Percentiles rank a stretch among this genome's conserved stretches.
Conservation (phyloP, 176 grass and related monocot species). For the Carex myosuroides region DNA sequence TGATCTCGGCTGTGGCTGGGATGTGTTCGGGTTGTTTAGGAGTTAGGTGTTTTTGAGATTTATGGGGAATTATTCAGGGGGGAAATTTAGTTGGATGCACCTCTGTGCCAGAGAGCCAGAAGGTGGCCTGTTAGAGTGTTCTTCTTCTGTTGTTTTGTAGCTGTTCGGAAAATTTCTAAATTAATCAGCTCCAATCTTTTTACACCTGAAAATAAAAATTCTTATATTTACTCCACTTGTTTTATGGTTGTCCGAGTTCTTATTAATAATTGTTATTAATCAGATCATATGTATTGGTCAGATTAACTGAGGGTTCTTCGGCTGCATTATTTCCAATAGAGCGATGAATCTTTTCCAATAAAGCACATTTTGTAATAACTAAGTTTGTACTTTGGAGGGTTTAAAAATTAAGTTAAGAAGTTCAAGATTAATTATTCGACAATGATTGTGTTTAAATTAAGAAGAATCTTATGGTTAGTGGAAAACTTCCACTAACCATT, state of each 20-base stretch:
- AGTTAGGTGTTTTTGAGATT: slow-evolving; percentile 4
- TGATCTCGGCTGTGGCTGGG: not conserved
- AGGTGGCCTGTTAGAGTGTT: not conserved
- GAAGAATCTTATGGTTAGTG: too few species aligned
- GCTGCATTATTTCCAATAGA: not conserved
- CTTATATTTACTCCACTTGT: not conserved
- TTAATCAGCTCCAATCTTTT: slow-evolving; percentile 4
- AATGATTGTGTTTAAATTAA: too few species aligned
- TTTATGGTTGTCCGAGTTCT: not conserved
- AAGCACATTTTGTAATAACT: too few species aligned
- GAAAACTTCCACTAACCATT: too few species aligned
- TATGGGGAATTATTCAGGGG: not conserved
- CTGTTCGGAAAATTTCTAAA: slow-evolving; percentile 8
- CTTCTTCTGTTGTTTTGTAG: slow-evolving; percentile 4
- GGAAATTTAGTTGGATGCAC: not conserved
- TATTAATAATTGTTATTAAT: not conserved
- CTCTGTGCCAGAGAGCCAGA: not conserved
- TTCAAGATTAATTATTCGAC: too few species aligned
- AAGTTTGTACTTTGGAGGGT: too few species aligned
- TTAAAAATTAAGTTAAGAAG: too few species aligned
- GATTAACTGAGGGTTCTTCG: not conserved
- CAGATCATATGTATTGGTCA: not conserved
- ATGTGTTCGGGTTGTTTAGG: slow-evolving; percentile 4
- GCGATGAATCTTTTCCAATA: too few species aligned
- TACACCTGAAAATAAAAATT: slow-evolving; percentile 12